phyloP scores from a whole-genome alignment of 192 early-diverging fungal genomes.

The Cladochytrium replicatum region DNA sequence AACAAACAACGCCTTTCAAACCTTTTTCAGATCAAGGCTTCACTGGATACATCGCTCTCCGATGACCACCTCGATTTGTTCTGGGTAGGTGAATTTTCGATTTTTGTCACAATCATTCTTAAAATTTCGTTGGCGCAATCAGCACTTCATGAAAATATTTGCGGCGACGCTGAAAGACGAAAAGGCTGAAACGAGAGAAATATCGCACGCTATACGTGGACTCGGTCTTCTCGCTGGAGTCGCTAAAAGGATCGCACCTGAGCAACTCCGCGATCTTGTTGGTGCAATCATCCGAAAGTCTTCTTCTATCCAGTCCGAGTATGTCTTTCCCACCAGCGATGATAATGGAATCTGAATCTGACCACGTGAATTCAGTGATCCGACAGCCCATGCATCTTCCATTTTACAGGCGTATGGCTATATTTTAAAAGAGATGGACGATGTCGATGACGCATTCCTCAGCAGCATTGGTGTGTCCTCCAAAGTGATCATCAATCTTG shows the following conservation, averaged over 20 bases:
- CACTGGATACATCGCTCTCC: neutral
- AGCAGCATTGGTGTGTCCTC: conserved; percentile 25
- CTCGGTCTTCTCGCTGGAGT: conserved; percentile 58
- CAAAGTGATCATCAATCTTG: too few species aligned
- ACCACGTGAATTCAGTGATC: conserved; percentile 18
- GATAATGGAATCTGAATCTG: conserved; percentile 28
- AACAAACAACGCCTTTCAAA: conserved; percentile 1
- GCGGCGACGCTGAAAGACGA: conserved; percentile 16
- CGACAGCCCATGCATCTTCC: conserved; percentile 36
- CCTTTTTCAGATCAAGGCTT: neutral
- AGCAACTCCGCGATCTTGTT: conserved; percentile 33
- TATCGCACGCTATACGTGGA: conserved; percentile 59
- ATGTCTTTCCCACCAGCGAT: conserved; percentile 23
- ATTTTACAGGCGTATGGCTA: conserved; percentile 54
- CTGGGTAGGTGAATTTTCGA: conserved; percentile 26
- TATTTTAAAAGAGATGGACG: conserved; percentile 37
- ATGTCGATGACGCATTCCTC: conserved; percentile 35
- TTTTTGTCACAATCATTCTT: conserved; percentile 37
- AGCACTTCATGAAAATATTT: conserved; percentile 27
- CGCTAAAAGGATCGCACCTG: conserved; percentile 35
- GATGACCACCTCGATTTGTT: conserved; percentile 6
- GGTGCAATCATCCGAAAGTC: conserved; percentile 38
- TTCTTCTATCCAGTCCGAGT: conserved; percentile 44
- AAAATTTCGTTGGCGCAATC: too few species aligned
- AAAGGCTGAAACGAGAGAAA: conserved; percentile 24